Percentiles rank a stretch among this genome's conserved stretches.
phyloP scores from a whole-genome alignment of 2,329 filamentous ascomycete genomes.

The Fusarium acutatum region DNA sequence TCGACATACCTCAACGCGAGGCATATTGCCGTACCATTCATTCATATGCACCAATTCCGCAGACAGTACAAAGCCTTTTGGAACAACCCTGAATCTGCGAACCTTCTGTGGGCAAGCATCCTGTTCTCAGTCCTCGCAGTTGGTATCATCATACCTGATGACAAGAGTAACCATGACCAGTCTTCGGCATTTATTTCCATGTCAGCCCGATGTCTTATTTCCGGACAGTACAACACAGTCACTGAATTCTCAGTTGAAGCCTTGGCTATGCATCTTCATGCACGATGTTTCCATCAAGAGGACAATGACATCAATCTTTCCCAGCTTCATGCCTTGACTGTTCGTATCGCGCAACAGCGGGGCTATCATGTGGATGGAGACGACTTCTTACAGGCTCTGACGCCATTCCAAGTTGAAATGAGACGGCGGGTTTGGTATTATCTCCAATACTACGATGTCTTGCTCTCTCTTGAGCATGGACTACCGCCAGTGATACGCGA shows the following conservation, averaged over 20 bases:
- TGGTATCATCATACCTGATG: neutral
- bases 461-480: constrained; percentile 12
- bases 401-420: constrained; percentile 16
- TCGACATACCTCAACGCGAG: constrained; percentile 13
- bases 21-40: neutral
- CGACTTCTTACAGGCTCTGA: neutral
- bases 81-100: neutral
- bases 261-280: constrained; percentile 9
- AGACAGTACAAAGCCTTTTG: constrained; percentile 28
- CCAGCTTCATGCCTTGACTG: neutral
- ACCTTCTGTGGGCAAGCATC: constrained; percentile 19
- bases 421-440: constrained; percentile 16
- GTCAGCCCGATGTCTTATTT: constrained; percentile 5
- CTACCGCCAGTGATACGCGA: constrained; percentile 2
- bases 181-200: neutral
- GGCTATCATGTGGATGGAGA: neutral
- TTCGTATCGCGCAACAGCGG: constrained; percentile 10
- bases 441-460: constrained; percentile 18
- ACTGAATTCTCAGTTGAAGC: constrained; percentile 12
- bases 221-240: neutral
- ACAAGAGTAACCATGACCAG: neutral
- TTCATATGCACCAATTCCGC: constrained; percentile 19
- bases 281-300: neutral
- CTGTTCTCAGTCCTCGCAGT: constrained; percentile 14
- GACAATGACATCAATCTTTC: neutral